A percentile compares a stretch with the other conserved stretches of the same genome.
These are phyloP conservation scores for Stenogyne calaminthoides DNA, from an alignment of 305 asterid species.

Conservation along the genomic window DNA sequence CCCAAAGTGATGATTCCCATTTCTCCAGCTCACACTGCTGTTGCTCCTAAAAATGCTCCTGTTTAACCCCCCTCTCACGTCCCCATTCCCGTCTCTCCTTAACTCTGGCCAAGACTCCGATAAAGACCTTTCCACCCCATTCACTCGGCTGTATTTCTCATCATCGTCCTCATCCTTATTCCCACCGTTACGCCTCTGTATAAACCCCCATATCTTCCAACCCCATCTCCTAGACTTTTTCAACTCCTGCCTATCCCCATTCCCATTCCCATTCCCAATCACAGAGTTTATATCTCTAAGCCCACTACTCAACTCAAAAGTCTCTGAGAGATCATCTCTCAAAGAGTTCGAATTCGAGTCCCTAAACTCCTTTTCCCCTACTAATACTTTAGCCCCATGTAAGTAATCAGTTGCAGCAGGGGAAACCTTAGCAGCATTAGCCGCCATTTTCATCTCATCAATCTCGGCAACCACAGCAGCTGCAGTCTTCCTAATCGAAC, in stretches of 20 bases:
- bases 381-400: slow-evolving; percentile 53
- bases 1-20: slow-evolving; percentile 47
- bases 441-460: slow-evolving; percentile 64
- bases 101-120: slow-evolving; percentile 86
- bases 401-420: slow-evolving; percentile 53
- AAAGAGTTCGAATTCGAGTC: slow-evolving; percentile 63
- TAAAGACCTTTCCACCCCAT: slow-evolving; percentile 78
- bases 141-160: slow-evolving; percentile 61
- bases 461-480: slow-evolving; percentile 88
- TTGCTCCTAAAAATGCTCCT: slow-evolving; percentile 67
- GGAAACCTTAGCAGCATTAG: slow-evolving; percentile 58
- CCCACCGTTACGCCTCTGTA: slow-evolving; percentile 56
- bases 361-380: slow-evolving; percentile 46
- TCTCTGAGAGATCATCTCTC: slow-evolving; percentile 79
- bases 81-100: slow-evolving; percentile 51
- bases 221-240: slow-evolving; percentile 87
- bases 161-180: slow-evolving; percentile 65
- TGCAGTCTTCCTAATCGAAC: slow-evolving; percentile 78
- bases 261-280: slow-evolving; percentile 54
- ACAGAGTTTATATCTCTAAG: slow-evolving; percentile 51
- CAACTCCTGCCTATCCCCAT: slow-evolving; percentile 62
- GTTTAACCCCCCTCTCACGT: slow-evolving; percentile 38
- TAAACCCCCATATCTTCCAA: slow-evolving; percentile 79
- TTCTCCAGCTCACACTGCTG: slow-evolving; percentile 90
- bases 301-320: slow-evolving; percentile 66